Evolutionary conservation across 2,329 filamentous ascomycete genomes (phyloP).

Genomic region (Epichloe uncinata): DNA sequence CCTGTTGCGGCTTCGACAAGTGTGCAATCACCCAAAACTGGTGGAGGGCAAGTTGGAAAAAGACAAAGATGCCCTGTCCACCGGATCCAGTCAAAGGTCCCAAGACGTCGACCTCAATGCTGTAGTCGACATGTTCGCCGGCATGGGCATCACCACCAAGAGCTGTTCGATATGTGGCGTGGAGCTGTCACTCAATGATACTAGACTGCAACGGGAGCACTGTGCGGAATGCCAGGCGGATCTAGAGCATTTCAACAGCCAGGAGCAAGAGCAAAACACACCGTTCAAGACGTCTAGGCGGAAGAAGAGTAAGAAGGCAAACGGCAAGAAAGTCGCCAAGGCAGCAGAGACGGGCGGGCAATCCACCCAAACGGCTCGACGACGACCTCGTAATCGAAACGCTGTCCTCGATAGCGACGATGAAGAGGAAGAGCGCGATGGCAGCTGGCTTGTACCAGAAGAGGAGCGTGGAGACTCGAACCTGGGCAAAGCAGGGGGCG

Average conservation of each 20-base stretch:
- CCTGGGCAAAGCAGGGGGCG: conserved; percentile 69
- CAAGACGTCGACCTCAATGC: conserved; percentile 59
- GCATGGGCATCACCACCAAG: conserved; percentile 63
- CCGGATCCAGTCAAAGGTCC: conserved; percentile 41
- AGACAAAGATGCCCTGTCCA: conserved; percentile 73
- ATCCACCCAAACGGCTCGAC: conserved; percentile 8
- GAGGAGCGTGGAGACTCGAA: conserved; percentile 44
- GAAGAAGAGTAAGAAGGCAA: conserved; percentile 15
- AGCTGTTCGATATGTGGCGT: conserved; percentile 75
- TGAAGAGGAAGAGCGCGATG: conserved; percentile 56
- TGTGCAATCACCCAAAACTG: conserved; percentile 86
- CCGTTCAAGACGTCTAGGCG: conserved; percentile 24
- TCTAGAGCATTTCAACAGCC: conserved; percentile 45
- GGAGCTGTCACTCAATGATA: conserved; percentile 41
- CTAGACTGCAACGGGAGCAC: conserved; percentile 26
- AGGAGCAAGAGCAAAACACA: conserved; percentile 26
- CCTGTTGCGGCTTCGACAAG: conserved; percentile 78
- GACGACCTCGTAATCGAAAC: conserved; percentile 35
- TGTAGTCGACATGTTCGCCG: conserved; percentile 75
- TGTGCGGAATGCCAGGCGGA: conserved; percentile 68
- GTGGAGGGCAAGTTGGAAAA: conserved; percentile 74
- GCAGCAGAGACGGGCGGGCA: conserved; percentile 11
- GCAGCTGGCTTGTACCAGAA: conserved; percentile 67
- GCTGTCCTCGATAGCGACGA: conserved; percentile 54
- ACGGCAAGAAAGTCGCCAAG: conserved; percentile 17